These are phyloP conservation scores for Oenanthe javanica DNA, from an alignment of 140 eudicot species.

Conservation along the genomic window DNA sequence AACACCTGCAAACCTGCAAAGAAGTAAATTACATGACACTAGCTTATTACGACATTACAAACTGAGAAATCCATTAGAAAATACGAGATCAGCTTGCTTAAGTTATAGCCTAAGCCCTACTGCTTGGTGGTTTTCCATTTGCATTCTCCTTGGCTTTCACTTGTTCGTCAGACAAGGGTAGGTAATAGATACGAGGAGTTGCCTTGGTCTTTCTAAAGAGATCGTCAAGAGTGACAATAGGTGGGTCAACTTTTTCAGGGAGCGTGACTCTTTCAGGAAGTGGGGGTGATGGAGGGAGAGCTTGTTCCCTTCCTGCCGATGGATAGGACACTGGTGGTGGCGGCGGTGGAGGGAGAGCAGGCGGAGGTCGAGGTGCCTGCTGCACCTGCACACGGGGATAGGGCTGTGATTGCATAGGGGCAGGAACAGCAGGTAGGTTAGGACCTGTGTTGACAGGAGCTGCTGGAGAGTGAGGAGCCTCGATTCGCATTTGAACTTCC, in stretches of 20 bases:
- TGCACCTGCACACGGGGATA: constrained; percentile 36
- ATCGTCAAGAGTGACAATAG: constrained; percentile 82
- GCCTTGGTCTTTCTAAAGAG: constrained; percentile 80
- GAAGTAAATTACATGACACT: constrained; percentile 56
- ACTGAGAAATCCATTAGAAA: constrained; percentile 27
- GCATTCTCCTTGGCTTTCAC: constrained; percentile 54
- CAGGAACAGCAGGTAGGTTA: constrained; percentile 24
- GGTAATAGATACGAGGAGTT: constrained; percentile 85
- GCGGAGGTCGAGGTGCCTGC: constrained; percentile 49
- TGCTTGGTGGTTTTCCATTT: constrained; percentile 37
- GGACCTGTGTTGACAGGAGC: constrained; percentile 31
- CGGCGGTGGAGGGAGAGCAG: constrained; percentile 30
- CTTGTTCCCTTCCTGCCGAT: constrained; percentile 37
- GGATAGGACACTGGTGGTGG: constrained; percentile 51
- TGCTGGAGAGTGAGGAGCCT: constrained; percentile 49
- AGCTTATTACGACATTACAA: constrained; percentile 41
- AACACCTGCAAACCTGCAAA: constrained; percentile 96
- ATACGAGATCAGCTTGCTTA: constrained; percentile 23
- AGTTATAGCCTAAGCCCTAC: constrained; percentile 31
- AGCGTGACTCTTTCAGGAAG: constrained; percentile 35
- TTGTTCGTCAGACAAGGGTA: constrained; percentile 82
- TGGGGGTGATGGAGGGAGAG: constrained; percentile 58
- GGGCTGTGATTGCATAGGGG: constrained; percentile 40
- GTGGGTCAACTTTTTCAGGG: constrained; percentile 59
- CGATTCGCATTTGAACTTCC: constrained; percentile 61